Evolutionary conservation across 495 filamentous ascomycete genomes (phyloP).

Genomic region (Penicillium macrosclerotiorum): DNA sequence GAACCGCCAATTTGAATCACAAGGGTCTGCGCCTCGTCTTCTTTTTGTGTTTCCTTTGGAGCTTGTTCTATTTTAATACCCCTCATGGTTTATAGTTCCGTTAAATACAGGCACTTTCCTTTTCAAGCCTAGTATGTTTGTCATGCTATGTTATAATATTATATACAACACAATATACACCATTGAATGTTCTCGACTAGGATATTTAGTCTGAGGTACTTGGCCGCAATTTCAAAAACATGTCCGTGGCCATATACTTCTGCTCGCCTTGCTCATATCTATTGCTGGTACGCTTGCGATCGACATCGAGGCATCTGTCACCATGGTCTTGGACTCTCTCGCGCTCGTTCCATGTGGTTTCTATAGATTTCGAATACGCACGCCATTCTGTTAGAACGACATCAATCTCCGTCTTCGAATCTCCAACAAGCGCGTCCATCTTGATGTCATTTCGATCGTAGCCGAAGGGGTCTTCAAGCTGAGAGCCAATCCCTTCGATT

Average conservation of each 20-base stretch:
- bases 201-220: constrained; percentile 28
- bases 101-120: too few relatives aligned
- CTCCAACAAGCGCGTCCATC: constrained; percentile 72
- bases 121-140: too few relatives aligned
- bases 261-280: constrained; percentile 1
- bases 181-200: neutral
- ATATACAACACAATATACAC: too few relatives aligned
- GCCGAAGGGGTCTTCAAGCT: constrained; percentile 76
- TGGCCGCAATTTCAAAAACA: constrained; percentile 33
- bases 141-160: too few relatives aligned
- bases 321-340: constrained; percentile 5
- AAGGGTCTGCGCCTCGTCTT: too few relatives aligned
- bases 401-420: constrained; percentile 61
- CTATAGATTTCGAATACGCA: constrained; percentile 25
- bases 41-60: too few relatives aligned
- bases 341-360: constrained; percentile 2
- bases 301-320: constrained; percentile 9
- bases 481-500: constrained; percentile 70
- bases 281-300: constrained; percentile 8
- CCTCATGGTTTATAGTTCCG: too few relatives aligned
- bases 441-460: constrained; percentile 76
- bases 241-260: constrained; percentile 31
- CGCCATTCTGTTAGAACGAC: constrained; percentile 66
- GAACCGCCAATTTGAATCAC: constrained; percentile 62
- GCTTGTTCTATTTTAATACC: too few relatives aligned